These are phyloP conservation scores for Penicillium sumatraense DNA, from an alignment of 2,329 filamentous ascomycete genomes.

Conservation along the genomic window DNA sequence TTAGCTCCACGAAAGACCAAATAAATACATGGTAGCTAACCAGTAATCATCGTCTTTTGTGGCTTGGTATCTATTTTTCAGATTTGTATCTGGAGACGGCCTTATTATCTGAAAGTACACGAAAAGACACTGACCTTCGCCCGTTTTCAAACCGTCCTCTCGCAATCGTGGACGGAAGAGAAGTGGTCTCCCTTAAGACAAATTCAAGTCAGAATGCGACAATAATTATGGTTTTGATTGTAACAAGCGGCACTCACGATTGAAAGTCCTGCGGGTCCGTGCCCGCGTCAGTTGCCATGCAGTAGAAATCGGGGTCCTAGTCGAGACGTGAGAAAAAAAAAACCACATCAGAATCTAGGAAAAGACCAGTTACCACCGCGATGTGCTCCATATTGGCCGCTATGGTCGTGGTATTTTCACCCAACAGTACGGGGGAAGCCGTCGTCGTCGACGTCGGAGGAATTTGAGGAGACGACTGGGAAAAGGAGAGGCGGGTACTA, in stretches of 20 bases:
- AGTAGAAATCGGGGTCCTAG: conserved; percentile 15
- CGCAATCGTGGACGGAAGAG: conserved; percentile 17
- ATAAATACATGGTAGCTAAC: conserved; percentile 7
- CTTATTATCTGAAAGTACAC: conserved; percentile 13
- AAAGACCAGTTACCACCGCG: conserved; percentile 4
- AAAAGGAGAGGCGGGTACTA: neutral
- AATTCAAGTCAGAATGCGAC: neutral
- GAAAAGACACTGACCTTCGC: conserved; percentile 22
- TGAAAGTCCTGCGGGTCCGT: conserved; percentile 13
- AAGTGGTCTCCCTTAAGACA: conserved; percentile 20
- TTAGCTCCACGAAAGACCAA: neutral
- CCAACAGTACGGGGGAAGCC: neutral
- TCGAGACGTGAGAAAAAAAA: neutral
- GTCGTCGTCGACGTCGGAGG: neutral
- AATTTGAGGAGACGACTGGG: neutral
- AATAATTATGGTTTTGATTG: neutral
- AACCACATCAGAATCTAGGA: neutral
- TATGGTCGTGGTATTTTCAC: neutral
- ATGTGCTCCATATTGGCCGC: conserved; percentile 1
- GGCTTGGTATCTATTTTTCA: conserved; percentile 15
- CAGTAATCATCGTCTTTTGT: conserved; percentile 24
- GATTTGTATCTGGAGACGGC: neutral
- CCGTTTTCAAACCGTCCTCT: conserved; percentile 21
- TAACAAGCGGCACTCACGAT: conserved; percentile 10
- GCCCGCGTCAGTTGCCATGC: neutral